Percentiles rank a stretch among this genome's conserved stretches.
These are phyloP conservation scores for Lepraria neglecta DNA, from an alignment of 495 filamentous ascomycete species.

Conservation along the genomic window DNA sequence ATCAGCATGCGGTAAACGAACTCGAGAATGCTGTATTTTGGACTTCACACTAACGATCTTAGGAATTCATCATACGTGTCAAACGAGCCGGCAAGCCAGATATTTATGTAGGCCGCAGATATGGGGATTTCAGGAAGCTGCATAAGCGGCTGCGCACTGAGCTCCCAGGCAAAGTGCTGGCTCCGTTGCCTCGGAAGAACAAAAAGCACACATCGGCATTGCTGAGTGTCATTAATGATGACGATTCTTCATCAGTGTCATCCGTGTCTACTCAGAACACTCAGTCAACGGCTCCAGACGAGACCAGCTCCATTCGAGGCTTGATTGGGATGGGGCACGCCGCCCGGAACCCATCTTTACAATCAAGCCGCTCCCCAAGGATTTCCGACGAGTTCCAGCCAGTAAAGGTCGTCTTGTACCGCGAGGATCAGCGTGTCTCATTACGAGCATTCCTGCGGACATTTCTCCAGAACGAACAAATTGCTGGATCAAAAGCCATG, in stretches of 20 bases:
- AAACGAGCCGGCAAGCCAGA: constrained; percentile 65
- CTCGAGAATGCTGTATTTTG: neutral
- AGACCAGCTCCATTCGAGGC: constrained; percentile 38
- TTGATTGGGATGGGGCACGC: constrained; percentile 31
- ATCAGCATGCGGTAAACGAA: constrained; percentile 77
- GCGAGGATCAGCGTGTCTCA: constrained; percentile 88
- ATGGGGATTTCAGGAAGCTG: constrained; percentile 77
- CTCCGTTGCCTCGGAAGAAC: constrained; percentile 84
- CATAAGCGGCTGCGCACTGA: constrained; percentile 75
- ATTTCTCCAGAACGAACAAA: constrained; percentile 74
- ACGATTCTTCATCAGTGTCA: constrained; percentile 69
- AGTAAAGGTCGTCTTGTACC: constrained; percentile 56
- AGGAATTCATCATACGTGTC: constrained; percentile 88
- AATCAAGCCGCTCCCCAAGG: constrained; percentile 42
- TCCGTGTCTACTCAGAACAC: constrained; percentile 61
- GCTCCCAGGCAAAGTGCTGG: constrained; percentile 84
- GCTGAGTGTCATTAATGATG: constrained; percentile 44
- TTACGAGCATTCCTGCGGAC: constrained; percentile 82
- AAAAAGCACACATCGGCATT: constrained; percentile 61
- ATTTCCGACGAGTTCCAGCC: constrained; percentile 42
- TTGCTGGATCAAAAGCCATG: constrained; percentile 74
- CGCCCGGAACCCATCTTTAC: constrained; percentile 37
- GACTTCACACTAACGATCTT: constrained; percentile 1
- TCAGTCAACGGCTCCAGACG: constrained; percentile 29
- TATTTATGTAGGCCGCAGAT: constrained; percentile 73